Conservation (phyloP, 345 rosid species). For the Populus pruinosa region DNA sequence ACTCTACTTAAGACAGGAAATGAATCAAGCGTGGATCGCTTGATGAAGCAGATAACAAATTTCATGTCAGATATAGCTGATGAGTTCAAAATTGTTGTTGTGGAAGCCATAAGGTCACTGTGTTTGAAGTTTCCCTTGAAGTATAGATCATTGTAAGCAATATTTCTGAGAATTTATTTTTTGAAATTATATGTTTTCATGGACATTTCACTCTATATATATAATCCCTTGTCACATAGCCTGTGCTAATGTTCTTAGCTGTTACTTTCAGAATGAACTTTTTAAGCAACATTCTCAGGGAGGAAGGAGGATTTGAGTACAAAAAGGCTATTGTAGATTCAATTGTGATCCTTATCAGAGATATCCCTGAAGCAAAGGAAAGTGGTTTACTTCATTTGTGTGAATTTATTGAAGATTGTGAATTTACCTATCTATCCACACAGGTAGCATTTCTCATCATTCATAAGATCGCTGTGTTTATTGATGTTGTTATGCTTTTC, state of each 20-base stretch:
- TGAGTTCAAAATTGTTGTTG: slow-evolving; percentile 97
- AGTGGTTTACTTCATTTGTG: slow-evolving; percentile 96
- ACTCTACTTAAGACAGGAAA: slow-evolving; percentile 97
- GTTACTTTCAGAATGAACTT: slow-evolving; percentile 84
- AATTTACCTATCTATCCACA: slow-evolving; percentile 95
- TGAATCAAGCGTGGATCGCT: slow-evolving; percentile 94
- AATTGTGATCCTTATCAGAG: slow-evolving; percentile 91
- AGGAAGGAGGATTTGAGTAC: slow-evolving; percentile 99
- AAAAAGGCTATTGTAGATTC: slow-evolving; percentile 97
- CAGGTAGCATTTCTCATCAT: slow-evolving; percentile 52
- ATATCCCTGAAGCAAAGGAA: slow-evolving; percentile 98
- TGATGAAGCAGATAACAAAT: slow-evolving; percentile 97
- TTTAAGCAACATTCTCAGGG: slow-evolving; percentile 95
- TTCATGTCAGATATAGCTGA: slow-evolving; percentile 99
- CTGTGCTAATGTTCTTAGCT: background rate
- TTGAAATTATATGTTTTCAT: background rate
- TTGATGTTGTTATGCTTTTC: background rate
- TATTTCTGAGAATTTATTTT: background rate
- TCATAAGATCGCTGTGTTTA: background rate
- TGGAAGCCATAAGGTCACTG: slow-evolving; percentile 94
- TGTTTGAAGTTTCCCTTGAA: slow-evolving; percentile 96
- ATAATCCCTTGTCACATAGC: background rate
- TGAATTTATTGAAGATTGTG: slow-evolving; percentile 99
- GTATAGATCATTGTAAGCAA: slow-evolving; percentile 86
- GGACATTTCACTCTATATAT: background rate